These are phyloP conservation scores for Coprinopsis strossmayeri DNA, from an alignment of 768 basidiomycete species.

Conservation along the genomic window DNA sequence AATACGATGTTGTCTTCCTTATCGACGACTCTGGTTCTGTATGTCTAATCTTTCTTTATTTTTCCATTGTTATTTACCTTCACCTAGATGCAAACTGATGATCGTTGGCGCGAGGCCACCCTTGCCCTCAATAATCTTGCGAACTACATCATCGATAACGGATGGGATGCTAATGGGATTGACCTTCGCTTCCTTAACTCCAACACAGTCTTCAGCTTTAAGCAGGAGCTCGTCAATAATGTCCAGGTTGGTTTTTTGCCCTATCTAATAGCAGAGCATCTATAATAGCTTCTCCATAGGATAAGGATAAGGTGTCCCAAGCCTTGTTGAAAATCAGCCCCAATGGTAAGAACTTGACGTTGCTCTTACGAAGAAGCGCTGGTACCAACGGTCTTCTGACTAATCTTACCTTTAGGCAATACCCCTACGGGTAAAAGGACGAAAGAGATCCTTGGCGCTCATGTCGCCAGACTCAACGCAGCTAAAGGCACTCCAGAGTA, in stretches of 20 bases:
- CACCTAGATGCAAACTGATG: conserved; percentile 13
- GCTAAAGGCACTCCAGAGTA: conserved; percentile 11
- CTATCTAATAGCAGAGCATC: neutral
- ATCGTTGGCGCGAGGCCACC: conserved; percentile 21
- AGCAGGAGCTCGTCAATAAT: neutral
- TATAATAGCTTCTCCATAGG: neutral
- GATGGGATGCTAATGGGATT: conserved; percentile 16
- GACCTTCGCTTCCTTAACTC: conserved; percentile 24
- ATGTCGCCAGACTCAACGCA: conserved; percentile 18
- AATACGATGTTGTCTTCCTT: conserved; percentile 22
- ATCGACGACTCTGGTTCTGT: conserved; percentile 24
- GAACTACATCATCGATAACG: conserved; percentile 19
- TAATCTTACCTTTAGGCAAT: conserved; percentile 11
- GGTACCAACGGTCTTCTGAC: no score
- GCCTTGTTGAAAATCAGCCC: neutral
- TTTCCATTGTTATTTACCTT: neutral
- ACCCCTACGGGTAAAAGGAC: conserved; percentile 25
- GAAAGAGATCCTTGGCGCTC: conserved; percentile 9
- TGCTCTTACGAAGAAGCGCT: no score
- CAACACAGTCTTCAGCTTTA: neutral
- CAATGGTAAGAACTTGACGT: neutral
- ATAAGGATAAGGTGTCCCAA: conserved; percentile 14
- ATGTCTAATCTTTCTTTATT: conserved; percentile 11
- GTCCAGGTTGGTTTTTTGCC: conserved; percentile 1
- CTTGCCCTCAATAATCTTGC: conserved; percentile 24